phyloP scores from a whole-genome alignment of 495 filamentous ascomycete species.

The Neurospora tetraspora region DNA sequence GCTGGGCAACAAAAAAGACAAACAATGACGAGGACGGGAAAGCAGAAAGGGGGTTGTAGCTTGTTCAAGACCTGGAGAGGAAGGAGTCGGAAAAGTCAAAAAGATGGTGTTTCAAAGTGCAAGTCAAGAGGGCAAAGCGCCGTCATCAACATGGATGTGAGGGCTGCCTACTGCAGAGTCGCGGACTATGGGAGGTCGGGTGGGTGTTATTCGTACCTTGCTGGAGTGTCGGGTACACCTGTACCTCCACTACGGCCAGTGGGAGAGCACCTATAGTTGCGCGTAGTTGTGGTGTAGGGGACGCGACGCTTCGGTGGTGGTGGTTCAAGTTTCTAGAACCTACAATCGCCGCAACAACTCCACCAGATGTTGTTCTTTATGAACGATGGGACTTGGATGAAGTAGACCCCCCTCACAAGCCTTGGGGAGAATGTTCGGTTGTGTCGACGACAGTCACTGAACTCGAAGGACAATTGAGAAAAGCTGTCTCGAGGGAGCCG shows the following conservation, averaged over 20 bases:
- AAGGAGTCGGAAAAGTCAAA: neutral
- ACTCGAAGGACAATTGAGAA: neutral
- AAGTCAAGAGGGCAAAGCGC: neutral
- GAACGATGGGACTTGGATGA: neutral
- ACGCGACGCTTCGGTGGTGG: neutral
- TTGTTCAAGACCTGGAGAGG: neutral
- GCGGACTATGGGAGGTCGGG: neutral
- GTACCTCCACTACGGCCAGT: neutral
- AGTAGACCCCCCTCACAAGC: neutral
- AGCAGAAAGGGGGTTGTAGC: neutral
- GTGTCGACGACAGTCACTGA: neutral
- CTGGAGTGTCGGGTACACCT: neutral
- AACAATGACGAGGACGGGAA: neutral
- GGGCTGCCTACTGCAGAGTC: neutral
- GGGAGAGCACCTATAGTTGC: neutral
- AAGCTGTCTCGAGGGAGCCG: neutral
- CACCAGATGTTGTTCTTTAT: neutral
- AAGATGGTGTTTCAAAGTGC: neutral
- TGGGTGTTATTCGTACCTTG: neutral
- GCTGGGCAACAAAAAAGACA: neutral
- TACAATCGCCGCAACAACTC: neutral
- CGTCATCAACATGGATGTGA: neutral
- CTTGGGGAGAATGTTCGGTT: neutral
- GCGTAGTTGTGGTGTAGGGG: neutral
- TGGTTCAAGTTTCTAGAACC: neutral